Evolutionary conservation across 23 red algal genomes (phyloP).

Genomic region (Gracilariopsis chorda): DNA sequence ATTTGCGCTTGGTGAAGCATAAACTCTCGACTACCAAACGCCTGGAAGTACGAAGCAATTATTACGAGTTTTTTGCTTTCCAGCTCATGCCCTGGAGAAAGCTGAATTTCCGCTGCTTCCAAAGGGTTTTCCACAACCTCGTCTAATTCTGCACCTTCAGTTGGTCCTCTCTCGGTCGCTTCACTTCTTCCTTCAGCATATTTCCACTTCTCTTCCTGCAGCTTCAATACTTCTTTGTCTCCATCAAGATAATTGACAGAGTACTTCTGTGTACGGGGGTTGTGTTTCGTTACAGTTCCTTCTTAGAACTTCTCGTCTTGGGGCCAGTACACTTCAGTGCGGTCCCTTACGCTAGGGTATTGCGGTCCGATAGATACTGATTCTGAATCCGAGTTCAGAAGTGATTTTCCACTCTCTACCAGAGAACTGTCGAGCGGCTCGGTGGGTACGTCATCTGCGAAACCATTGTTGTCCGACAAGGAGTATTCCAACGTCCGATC

Average conservation of each 20-base stretch:
- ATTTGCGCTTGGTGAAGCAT: constrained; percentile 12
- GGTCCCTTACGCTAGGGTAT: background rate
- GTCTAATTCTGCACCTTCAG: background rate
- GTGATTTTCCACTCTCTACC: background rate
- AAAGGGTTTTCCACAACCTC: background rate
- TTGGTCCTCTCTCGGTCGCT: background rate
- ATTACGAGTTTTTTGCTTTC: background rate
- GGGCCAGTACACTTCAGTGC: constrained; percentile 1
- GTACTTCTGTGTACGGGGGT: background rate
- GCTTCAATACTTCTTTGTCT: background rate
- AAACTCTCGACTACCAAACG: background rate
- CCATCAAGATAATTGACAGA: background rate
- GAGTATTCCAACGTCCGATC: background rate
- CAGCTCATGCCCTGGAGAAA: background rate
- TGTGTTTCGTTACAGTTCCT: background rate
- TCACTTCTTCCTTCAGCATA: background rate
- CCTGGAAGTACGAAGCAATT: background rate
- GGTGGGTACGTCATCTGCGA: background rate
- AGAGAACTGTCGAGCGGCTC: background rate
- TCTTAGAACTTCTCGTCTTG: background rate
- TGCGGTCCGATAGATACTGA: background rate
- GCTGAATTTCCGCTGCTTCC: background rate
- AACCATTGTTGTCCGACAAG: background rate
- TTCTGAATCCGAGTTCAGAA: background rate
- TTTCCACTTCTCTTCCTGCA: background rate